Conservation (phyloP, 345 rosid species). For the Syzygium oleosum region DNA sequence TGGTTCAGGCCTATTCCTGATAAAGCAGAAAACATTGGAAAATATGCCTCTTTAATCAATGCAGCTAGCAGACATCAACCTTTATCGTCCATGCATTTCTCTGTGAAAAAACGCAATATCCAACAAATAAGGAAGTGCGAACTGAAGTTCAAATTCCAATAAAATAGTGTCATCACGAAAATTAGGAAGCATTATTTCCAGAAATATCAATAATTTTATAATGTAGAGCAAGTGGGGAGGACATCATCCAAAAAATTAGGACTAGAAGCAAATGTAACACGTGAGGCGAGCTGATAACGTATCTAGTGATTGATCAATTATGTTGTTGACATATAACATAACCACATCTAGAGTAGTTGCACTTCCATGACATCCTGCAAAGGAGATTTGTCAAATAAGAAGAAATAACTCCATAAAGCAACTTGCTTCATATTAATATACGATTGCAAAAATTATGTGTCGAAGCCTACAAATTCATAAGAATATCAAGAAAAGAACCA, state of each 20-base stretch:
- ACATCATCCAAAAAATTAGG: not conserved
- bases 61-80: not conserved
- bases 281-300: not conserved
- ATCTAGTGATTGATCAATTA: not conserved
- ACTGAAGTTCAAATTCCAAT: not conserved
- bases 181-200: not conserved
- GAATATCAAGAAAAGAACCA: not conserved
- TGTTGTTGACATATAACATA: not conserved
- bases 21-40: not conserved
- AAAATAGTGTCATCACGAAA: not conserved
- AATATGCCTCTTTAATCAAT: not conserved
- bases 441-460: not conserved
- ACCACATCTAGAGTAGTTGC: not conserved
- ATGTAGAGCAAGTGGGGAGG: not conserved
- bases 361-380: not conserved
- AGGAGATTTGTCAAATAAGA: not conserved
- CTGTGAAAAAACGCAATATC: not conserved
- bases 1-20: conserved; percentile 48
- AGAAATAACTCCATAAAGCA: not conserved
- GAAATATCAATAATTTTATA: not conserved
- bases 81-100: not conserved
- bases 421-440: not conserved
- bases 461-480: not conserved
- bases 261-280: not conserved
- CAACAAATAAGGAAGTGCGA: not conserved